Percentiles rank a stretch among this genome's conserved stretches.
These are phyloP conservation scores for Leucosporidium yakuticum DNA, from an alignment of 768 basidiomycete species.

Conservation along the genomic window DNA sequence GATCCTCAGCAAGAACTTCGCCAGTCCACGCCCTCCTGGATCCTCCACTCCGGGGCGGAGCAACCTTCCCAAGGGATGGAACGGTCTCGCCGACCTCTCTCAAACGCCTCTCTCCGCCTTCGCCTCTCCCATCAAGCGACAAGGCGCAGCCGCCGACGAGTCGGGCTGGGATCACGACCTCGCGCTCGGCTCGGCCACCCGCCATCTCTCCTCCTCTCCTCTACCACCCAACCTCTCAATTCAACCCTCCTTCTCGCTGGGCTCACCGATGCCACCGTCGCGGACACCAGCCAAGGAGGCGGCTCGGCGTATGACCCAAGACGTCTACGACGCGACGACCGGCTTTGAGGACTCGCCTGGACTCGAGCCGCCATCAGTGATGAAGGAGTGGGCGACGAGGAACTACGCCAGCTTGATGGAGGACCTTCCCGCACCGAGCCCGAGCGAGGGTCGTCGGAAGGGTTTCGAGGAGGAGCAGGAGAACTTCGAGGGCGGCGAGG, in stretches of 20 bases:
- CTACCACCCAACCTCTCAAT: not conserved
- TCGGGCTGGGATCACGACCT: conserved; percentile 40
- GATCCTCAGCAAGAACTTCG: conserved; percentile 42
- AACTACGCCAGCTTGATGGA: conserved; percentile 39
- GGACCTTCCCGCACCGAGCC: conserved; percentile 39
- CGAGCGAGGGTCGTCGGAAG: conserved; percentile 2
- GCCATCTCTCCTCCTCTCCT: conserved; percentile 44
- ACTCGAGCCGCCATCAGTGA: conserved; percentile 46
- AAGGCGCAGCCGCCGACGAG: conserved; percentile 44
- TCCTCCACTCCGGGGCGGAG: conserved; percentile 50
- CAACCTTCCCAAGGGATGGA: conserved; percentile 56
- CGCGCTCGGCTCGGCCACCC: conserved; percentile 58
- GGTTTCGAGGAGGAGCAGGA: conserved; percentile 14
- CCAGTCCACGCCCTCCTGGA: conserved; percentile 51
- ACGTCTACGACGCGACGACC: conserved; percentile 53
- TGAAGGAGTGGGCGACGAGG: conserved; percentile 47
- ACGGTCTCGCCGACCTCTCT: conserved; percentile 66
- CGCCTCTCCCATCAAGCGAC: conserved; percentile 51
- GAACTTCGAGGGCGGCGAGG: conserved; percentile 45
- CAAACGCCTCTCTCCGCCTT: conserved; percentile 45
- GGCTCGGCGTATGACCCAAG: conserved; percentile 60
- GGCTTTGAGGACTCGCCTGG: conserved; percentile 27
- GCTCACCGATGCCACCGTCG: conserved; percentile 55
- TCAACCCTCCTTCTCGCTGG: conserved; percentile 24
- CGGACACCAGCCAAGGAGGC: conserved; percentile 69